Evolutionary conservation across 257 asterid species (phyloP).

Genomic region (Mitragyna speciosa): DNA sequence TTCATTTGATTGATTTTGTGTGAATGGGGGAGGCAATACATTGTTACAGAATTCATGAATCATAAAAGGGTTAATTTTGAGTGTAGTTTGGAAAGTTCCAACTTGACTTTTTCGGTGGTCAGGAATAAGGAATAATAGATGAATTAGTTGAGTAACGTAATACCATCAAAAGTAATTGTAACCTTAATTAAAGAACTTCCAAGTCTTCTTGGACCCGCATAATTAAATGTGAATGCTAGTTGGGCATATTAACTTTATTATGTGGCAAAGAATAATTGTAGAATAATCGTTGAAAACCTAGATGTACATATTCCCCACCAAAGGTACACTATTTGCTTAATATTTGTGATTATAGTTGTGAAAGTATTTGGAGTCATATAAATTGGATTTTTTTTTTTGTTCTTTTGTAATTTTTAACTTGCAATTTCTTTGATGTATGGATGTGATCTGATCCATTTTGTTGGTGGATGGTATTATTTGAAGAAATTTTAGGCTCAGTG

Average conservation of each 20-base stretch:
- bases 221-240: background rate
- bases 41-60: background rate
- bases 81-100: background rate
- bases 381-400: background rate
- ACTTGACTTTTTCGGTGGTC: background rate
- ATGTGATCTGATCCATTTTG: background rate
- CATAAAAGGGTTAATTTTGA: background rate
- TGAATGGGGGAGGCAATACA: background rate
- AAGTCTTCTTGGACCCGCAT: constrained; percentile 11
- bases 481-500: background rate
- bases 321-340: constrained; percentile 9
- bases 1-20: background rate
- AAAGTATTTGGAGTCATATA: background rate
- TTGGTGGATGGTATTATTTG: background rate
- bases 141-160: background rate
- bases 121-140: background rate
- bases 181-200: background rate
- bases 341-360: background rate
- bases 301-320: constrained; percentile 5
- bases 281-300: background rate
- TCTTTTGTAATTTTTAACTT: background rate
- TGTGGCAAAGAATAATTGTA: constrained; percentile 8
- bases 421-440: background rate
- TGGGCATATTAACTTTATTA: constrained; percentile 3
- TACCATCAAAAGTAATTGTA: background rate